These are phyloP conservation scores for Beauveria rudraprayagi DNA, from an alignment of 2,329 filamentous ascomycete species.

Conservation along the genomic window DNA sequence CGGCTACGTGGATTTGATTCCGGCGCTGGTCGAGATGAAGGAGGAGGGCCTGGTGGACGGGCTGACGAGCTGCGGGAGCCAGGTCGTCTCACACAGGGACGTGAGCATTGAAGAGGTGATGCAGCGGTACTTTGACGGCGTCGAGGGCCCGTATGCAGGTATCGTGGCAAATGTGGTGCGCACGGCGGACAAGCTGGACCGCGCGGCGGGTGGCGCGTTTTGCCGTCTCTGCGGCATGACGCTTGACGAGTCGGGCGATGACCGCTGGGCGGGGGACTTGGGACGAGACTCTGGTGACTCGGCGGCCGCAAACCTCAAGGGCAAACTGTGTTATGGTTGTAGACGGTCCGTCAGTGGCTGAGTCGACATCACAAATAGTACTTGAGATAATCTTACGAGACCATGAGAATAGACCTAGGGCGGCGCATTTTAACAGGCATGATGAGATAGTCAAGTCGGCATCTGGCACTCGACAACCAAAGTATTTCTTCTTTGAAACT, in stretches of 20 bases:
- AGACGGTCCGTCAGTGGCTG: slow-evolving; percentile 53
- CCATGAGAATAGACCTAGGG: background rate
- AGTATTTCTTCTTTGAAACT: background rate
- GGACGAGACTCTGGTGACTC: slow-evolving; percentile 32
- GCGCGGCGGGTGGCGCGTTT: slow-evolving; percentile 27
- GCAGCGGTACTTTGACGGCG: slow-evolving; percentile 71
- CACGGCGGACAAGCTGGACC: slow-evolving; percentile 73
- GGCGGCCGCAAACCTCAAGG: slow-evolving; percentile 19
- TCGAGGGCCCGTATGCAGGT: slow-evolving; percentile 79
- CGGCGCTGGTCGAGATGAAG: slow-evolving; percentile 43
- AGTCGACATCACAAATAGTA: slow-evolving; percentile 10
- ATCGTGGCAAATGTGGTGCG: slow-evolving; percentile 94
- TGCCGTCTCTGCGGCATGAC: slow-evolving; percentile 66
- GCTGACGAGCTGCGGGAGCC: slow-evolving; percentile 20
- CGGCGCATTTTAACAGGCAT: background rate
- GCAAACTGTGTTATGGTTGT: slow-evolving; percentile 64
- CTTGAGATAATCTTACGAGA: background rate
- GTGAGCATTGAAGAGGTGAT: slow-evolving; percentile 89
- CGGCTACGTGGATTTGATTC: slow-evolving; percentile 51
- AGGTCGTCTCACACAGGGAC: slow-evolving; percentile 59
- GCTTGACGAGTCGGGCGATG: slow-evolving; percentile 54
- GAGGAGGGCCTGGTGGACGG: slow-evolving; percentile 27
- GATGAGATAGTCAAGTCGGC: background rate
- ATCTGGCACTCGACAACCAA: background rate
- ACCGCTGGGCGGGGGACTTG: slow-evolving; percentile 54